Conservation (phyloP, 2,329 filamentous ascomycete genomes). For the Tolypocladium tundrense region DNA sequence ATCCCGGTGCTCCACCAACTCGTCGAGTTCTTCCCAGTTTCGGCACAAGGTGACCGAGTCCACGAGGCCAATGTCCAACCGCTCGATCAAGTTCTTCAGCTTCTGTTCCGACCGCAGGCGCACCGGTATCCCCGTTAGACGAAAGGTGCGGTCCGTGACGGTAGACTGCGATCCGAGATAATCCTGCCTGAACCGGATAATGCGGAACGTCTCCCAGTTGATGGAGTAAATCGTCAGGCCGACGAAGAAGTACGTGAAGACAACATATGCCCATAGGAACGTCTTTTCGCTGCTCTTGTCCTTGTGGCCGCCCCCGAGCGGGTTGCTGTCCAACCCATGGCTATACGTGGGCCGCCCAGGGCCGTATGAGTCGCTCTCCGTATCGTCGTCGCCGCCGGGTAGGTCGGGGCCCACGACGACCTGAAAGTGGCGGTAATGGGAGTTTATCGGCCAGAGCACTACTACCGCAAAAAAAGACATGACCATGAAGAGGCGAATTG, state of each 20-base stretch:
- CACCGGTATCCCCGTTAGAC: slow-evolving; percentile 75
- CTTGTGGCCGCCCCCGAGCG: slow-evolving; percentile 20
- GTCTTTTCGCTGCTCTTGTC: slow-evolving; percentile 21
- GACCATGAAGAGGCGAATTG: slow-evolving; percentile 68
- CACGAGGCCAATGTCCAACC: slow-evolving; percentile 79
- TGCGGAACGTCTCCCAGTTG: slow-evolving; percentile 69
- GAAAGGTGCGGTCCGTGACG: slow-evolving; percentile 90
- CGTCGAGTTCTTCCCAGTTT: slow-evolving; percentile 76
- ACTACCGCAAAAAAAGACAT: slow-evolving; percentile 73
- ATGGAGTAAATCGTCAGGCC: slow-evolving; percentile 73
- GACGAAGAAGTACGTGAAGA: slow-evolving; percentile 93
- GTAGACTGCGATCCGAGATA: slow-evolving; percentile 91
- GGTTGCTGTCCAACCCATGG: slow-evolving; percentile 3
- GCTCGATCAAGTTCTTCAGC: slow-evolving; percentile 80
- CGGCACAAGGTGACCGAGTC: slow-evolving; percentile 79
- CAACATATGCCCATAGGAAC: slow-evolving; percentile 85
- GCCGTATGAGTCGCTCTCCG: neutral
- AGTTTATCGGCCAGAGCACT: slow-evolving; percentile 80
- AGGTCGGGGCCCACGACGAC: neutral
- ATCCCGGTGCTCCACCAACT: slow-evolving; percentile 58
- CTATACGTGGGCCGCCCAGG: neutral
- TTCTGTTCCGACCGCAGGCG: slow-evolving; percentile 71
- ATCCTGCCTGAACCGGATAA: slow-evolving; percentile 78
- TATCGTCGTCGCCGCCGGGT: neutral
- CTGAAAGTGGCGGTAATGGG: slow-evolving; percentile 36